Evolutionary conservation across 1,139 yeast genomes (phyloP).

Genomic region (Pichia sp.): DNA sequence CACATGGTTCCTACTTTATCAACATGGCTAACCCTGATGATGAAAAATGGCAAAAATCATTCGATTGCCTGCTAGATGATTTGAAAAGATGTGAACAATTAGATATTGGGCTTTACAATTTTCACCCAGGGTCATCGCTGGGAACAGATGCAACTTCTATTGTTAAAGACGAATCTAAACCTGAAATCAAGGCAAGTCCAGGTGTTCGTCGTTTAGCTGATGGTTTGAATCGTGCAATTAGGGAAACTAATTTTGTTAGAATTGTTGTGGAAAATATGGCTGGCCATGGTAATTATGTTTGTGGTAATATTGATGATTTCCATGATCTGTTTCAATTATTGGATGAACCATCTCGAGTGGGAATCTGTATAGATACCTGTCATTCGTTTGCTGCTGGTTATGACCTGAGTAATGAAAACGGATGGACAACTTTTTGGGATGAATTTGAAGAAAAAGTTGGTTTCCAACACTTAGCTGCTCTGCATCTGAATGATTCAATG

Average conservation of each 20-base stretch:
- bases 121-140: slow-evolving; percentile 92
- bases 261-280: slow-evolving; percentile 97
- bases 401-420: slow-evolving; percentile 58
- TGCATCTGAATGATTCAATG: slow-evolving; percentile 91
- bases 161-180: slow-evolving; percentile 30
- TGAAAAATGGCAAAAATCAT: slow-evolving; percentile 72
- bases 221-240: slow-evolving; percentile 72
- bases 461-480: slow-evolving; percentile 62
- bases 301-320: slow-evolving; percentile 73
- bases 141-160: slow-evolving; percentile 62
- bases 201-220: slow-evolving; percentile 44
- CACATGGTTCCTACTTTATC: slow-evolving; percentile 92
- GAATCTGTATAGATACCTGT: slow-evolving; percentile 94
- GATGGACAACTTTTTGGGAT: slow-evolving; percentile 62
- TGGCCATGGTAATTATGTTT: slow-evolving; percentile 89
- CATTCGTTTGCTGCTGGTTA: slow-evolving; percentile 96
- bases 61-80: slow-evolving; percentile 80
- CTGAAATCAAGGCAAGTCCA: slow-evolving; percentile 6
- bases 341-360: slow-evolving; percentile 73
- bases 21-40: slow-evolving; percentile 86
- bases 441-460: slow-evolving; percentile 73
- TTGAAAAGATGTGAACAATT: slow-evolving; percentile 77
- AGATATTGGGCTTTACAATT: slow-evolving; percentile 79
- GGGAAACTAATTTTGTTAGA: slow-evolving; percentile 68
- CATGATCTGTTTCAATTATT: slow-evolving; percentile 67